These are phyloP conservation scores for Cryptosporidium parvum DNA, from an alignment of 169 alveolate species.

Conservation along the genomic window DNA sequence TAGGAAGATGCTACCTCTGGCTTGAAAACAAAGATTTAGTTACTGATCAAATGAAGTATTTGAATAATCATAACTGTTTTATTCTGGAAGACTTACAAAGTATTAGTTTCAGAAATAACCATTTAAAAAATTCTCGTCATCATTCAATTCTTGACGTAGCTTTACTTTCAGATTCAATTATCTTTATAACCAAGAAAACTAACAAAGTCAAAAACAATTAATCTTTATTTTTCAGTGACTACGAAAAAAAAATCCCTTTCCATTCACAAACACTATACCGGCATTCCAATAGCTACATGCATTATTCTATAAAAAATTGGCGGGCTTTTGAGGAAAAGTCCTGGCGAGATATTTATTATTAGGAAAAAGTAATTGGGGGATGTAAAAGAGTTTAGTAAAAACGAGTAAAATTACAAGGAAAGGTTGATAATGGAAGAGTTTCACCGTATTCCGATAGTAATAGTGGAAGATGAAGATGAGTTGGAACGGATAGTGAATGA, in stretches of 20 bases:
- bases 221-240: not conserved
- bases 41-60: conserved; percentile 37
- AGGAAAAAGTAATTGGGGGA: not conserved
- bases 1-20: conserved; percentile 65
- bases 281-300: not conserved
- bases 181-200: conserved; percentile 25
- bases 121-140: not conserved
- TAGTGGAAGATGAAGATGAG: conserved; percentile 39
- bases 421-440: conserved; percentile 50
- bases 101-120: not conserved
- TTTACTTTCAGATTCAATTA: conserved; percentile 31
- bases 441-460: conserved; percentile 60
- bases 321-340: not conserved
- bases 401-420: not conserved
- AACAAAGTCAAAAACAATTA: not conserved
- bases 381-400: no score
- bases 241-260: not conserved
- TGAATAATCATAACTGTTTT: conserved; percentile 29
- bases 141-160: conserved; percentile 41
- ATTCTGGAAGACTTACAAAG: not conserved
- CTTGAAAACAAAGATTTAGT: conserved; percentile 21
- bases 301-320: not conserved
- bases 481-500: not conserved
- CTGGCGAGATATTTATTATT: not conserved
- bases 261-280: not conserved